Conservation (phyloP, 2,329 filamentous ascomycete genomes). For the Hypocrella siamensis region DNA sequence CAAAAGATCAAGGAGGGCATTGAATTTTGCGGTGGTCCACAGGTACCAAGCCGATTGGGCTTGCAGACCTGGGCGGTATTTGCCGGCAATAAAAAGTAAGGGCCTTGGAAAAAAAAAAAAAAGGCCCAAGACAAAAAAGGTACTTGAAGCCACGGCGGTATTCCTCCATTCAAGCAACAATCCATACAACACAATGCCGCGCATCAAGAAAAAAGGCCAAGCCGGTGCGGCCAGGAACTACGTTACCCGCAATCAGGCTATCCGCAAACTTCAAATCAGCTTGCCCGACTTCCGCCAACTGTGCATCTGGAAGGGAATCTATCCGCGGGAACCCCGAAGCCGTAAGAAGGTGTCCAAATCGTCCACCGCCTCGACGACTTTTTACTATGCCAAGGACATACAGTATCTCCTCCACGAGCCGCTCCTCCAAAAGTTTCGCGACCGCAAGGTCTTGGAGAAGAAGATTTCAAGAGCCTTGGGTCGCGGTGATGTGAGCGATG, state of each 20-base stretch:
- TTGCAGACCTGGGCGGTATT: constrained; percentile 11
- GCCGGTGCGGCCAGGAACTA: constrained; percentile 95
- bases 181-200: constrained; percentile 36
- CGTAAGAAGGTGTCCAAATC: constrained; percentile 95
- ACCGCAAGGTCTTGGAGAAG: constrained; percentile 93
- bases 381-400: constrained; percentile 86
- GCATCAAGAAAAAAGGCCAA: constrained; percentile 84
- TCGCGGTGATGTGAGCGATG: constrained; percentile 79
- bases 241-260: constrained; percentile 90
- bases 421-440: constrained; percentile 82
- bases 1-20: no score
- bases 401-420: constrained; percentile 97
- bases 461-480: constrained; percentile 91
- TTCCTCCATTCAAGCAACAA: no score
- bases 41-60: constrained; percentile 6
- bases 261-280: constrained; percentile 94
- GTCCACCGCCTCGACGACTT: constrained; percentile 80
- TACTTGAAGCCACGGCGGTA: no score
- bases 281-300: constrained; percentile 94
- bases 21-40: neutral
- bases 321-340: constrained; percentile 89
- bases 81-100: constrained; percentile 18
- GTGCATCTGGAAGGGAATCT: constrained; percentile 99
- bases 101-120: constrained; percentile 11
- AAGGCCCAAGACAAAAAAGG: no score